These are phyloP conservation scores for Streptanthus diversifolius DNA, from an alignment of 345 rosid species.

Conservation along the genomic window DNA sequence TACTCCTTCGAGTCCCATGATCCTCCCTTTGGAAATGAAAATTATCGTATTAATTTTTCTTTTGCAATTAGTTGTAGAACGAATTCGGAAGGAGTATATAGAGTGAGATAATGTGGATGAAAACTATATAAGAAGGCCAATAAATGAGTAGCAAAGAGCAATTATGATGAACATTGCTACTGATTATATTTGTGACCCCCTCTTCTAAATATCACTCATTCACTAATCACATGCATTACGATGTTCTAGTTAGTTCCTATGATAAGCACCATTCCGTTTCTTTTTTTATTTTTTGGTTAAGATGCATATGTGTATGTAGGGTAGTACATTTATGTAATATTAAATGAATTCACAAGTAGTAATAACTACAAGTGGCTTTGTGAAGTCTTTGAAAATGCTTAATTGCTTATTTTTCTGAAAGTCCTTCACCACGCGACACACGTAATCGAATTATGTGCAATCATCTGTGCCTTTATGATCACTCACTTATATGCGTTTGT, in stretches of 20 bases:
- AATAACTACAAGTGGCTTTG: neutral
- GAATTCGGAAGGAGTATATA: neutral
- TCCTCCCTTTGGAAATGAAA: neutral
- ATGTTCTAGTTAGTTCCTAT: neutral
- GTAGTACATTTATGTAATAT: neutral
- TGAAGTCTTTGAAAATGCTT: neutral
- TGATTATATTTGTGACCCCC: neutral
- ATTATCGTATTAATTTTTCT: too few species aligned
- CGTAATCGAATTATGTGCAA: neutral
- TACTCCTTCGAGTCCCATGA: neutral
- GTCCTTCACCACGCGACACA: neutral
- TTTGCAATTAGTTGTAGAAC: neutral
- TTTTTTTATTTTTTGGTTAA: neutral
- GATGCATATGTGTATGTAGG: neutral
- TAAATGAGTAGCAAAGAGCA: neutral
- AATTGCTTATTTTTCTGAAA: neutral
- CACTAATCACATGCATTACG: neutral
- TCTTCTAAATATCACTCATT: neutral
- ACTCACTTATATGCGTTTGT: constrained; percentile 2
- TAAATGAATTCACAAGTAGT: neutral
- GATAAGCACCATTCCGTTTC: neutral
- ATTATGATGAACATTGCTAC: neutral
- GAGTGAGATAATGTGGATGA: neutral
- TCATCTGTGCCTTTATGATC: neutral
- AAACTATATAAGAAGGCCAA: neutral